phyloP scores from a whole-genome alignment of 805 yeast species.

The Wickerhamiella azyma region DNA sequence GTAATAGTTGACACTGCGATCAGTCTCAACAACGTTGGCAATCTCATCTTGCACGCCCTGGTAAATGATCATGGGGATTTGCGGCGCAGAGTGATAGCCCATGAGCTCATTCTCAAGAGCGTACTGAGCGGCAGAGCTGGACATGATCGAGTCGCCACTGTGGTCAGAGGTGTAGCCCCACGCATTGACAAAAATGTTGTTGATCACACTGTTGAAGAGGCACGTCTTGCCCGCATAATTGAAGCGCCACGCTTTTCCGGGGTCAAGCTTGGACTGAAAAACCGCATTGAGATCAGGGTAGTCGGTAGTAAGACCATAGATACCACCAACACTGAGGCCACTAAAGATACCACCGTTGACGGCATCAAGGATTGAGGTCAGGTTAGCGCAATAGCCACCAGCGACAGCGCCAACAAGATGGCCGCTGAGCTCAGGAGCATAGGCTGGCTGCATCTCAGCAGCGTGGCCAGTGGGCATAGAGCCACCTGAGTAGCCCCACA shows the following conservation, averaged over 20 bases:
- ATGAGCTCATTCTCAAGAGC: constrained; percentile 12
- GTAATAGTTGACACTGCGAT: constrained; percentile 6
- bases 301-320: constrained; percentile 18
- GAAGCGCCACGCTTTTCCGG: constrained; percentile 12
- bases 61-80: constrained; percentile 17
- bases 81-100: constrained; percentile 12
- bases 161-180: constrained; percentile 13
- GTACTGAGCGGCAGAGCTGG: background rate
- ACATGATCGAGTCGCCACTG: constrained; percentile 3
- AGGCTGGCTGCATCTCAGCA: constrained; percentile 18
- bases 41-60: constrained; percentile 18
- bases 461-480: constrained; percentile 18
- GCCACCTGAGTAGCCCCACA: constrained; percentile 16
- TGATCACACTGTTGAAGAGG: constrained; percentile 8
- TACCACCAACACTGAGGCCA: constrained; percentile 19
- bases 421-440: constrained; percentile 18
- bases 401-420: constrained; percentile 9
- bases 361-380: constrained; percentile 13
- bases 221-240: constrained; percentile 14
- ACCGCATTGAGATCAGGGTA: constrained; percentile 13
- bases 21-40: constrained; percentile 14
- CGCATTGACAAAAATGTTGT: constrained; percentile 14
- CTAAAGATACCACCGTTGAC: constrained; percentile 15
- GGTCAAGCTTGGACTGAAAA: constrained; percentile 10
- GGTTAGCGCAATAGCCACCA: constrained; percentile 9